Conservation (phyloP, 192 early-diverging fungal genomes). For the Coemansia sp. region DNA sequence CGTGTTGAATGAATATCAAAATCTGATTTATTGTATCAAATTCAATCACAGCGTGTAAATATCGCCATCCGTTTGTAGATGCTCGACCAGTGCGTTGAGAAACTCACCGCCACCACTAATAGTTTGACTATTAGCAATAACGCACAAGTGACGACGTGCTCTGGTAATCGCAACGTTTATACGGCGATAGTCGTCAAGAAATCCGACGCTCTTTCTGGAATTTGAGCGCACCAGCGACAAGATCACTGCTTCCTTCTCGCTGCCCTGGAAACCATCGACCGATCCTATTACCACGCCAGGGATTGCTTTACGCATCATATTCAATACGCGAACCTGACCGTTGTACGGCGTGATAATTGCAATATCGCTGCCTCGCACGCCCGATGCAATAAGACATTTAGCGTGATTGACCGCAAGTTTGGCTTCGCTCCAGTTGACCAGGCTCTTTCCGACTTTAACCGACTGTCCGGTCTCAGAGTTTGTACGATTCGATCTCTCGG, state of each 20-base stretch:
- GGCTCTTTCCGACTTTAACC: slow-evolving; percentile 43
- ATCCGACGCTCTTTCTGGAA: slow-evolving; percentile 75
- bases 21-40: not conserved
- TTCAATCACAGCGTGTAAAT: slow-evolving; percentile 22
- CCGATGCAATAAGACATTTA: slow-evolving; percentile 60
- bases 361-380: slow-evolving; percentile 65
- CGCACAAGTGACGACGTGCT: slow-evolving; percentile 79
- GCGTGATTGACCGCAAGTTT: slow-evolving; percentile 64
- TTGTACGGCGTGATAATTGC: slow-evolving; percentile 87
- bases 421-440: slow-evolving; percentile 77
- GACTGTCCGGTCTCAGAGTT: not conserved
- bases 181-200: slow-evolving; percentile 76
- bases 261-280: slow-evolving; percentile 89
- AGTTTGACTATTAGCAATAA: slow-evolving; percentile 76
- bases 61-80: slow-evolving; percentile 55
- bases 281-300: slow-evolving; percentile 75
- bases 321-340: slow-evolving; percentile 67
- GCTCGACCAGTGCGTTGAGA: slow-evolving; percentile 53
- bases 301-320: slow-evolving; percentile 54
- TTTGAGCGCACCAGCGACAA: slow-evolving; percentile 83
- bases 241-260: slow-evolving; percentile 86
- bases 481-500: slow-evolving; percentile 18
- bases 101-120: slow-evolving; percentile 45
- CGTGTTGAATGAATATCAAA: not conserved
- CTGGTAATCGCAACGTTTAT: slow-evolving; percentile 91